Evolutionary conservation across 768 basidiomycete species (phyloP).

Genomic region (Pholiota molesta): DNA sequence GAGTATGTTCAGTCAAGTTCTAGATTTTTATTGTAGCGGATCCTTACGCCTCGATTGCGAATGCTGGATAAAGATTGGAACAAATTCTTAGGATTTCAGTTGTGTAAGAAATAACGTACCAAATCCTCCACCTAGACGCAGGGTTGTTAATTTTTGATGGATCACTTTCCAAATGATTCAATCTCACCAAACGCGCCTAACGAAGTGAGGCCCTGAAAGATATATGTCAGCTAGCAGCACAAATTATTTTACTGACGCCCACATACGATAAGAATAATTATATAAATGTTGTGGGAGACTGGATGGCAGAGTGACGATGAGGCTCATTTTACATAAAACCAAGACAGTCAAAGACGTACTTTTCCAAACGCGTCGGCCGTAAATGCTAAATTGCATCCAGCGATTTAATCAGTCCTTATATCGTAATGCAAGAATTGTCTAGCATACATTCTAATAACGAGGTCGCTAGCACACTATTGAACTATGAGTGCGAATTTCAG

Average conservation of each 20-base stretch:
- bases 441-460: conserved; percentile 33
- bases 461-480: conserved; percentile 30
- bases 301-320: not conserved
- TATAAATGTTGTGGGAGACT: conserved; percentile 5
- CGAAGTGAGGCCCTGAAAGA: conserved; percentile 6
- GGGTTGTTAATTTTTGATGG: not conserved
- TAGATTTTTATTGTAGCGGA: not conserved
- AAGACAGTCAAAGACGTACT: conserved; percentile 4
- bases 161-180: not conserved
- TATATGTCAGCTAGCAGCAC: not conserved
- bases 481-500: not conserved
- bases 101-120: conserved; percentile 3
- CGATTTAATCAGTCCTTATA: not conserved
- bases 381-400: conserved; percentile 15
- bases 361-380: conserved; percentile 20
- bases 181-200: conserved; percentile 2
- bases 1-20: not conserved
- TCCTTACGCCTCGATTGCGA: conserved; percentile 32
- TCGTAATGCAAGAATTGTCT: not conserved
- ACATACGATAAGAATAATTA: conserved; percentile 6
- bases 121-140: conserved; percentile 9
- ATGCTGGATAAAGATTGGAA: conserved; percentile 20
- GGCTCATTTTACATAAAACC: not conserved
- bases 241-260: not conserved
- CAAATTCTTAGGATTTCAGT: not conserved